phyloP scores from a whole-genome alignment of 331 rosid species.

The Quercus tomentella region DNA sequence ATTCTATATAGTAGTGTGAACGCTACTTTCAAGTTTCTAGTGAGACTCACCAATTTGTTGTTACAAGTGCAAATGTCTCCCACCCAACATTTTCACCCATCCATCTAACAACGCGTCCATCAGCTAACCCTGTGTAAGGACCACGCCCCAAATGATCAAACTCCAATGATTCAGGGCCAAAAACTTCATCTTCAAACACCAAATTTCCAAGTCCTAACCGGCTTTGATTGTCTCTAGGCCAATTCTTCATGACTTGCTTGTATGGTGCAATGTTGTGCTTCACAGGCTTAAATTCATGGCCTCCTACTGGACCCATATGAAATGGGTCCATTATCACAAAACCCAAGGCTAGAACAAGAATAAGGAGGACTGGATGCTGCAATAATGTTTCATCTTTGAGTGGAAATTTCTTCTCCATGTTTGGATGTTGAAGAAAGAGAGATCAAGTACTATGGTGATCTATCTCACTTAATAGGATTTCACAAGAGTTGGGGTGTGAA shows the following conservation, averaged over 20 bases:
- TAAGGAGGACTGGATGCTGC: constrained; percentile 64
- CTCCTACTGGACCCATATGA: constrained; percentile 63
- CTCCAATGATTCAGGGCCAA: constrained; percentile 91
- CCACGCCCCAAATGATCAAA: constrained; percentile 74
- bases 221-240: constrained; percentile 86
- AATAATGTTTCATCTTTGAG: constrained; percentile 57
- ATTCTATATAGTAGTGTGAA: no score
- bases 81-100: constrained; percentile 81
- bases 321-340: constrained; percentile 81
- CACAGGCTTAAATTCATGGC: constrained; percentile 67
- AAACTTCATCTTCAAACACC: constrained; percentile 65
- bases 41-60: constrained; percentile 59
- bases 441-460: background rate
- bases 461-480: background rate
- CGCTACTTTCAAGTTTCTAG: fast-evolving
- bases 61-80: constrained; percentile 87
- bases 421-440: constrained; percentile 1
- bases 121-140: constrained; percentile 89
- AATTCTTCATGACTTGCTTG: constrained; percentile 63
- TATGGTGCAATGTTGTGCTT: constrained; percentile 80
- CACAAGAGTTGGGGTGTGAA: background rate
- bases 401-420: constrained; percentile 66
- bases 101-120: constrained; percentile 94
- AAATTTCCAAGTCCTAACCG: constrained; percentile 56
- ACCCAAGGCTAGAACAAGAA: constrained; percentile 52